A percentile compares a stretch with the other conserved stretches of the same genome.
phyloP scores from a whole-genome alignment of 2,329 filamentous ascomycete genomes.

The Fusarium solani-melongenae region DNA sequence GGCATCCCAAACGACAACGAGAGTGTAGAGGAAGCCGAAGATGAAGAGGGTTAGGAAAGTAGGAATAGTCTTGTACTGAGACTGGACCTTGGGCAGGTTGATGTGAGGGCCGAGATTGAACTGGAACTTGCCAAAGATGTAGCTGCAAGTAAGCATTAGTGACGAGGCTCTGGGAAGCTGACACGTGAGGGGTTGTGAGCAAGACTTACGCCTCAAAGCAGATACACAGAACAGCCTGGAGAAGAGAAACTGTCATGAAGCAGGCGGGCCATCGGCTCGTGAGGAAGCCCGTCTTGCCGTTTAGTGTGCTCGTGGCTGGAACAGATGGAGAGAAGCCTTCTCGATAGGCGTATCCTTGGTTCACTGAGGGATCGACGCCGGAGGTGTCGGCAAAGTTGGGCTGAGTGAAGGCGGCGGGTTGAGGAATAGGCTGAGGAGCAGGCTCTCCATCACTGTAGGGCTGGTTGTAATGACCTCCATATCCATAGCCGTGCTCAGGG shows the following conservation, averaged over 20 bases:
- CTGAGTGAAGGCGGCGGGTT: slow-evolving; percentile 40
- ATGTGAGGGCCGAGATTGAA: slow-evolving; percentile 60
- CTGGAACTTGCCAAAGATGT: slow-evolving; percentile 91
- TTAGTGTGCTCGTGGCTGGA: slow-evolving; percentile 46
- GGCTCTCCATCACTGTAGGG: slow-evolving; percentile 44
- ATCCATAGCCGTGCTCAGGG: slow-evolving; percentile 52
- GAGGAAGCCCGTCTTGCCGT: slow-evolving; percentile 73
- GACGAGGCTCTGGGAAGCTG: not conserved
- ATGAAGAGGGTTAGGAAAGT: slow-evolving; percentile 97
- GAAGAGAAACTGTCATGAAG: slow-evolving; percentile 78
- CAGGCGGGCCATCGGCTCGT: slow-evolving; percentile 88
- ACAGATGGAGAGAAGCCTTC: slow-evolving; percentile 51
- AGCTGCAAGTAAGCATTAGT: slow-evolving; percentile 63
- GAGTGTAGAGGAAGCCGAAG: slow-evolving; percentile 94
- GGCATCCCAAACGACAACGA: slow-evolving; percentile 92
- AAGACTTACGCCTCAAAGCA: slow-evolving; percentile 83
- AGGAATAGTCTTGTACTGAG: slow-evolving; percentile 80
- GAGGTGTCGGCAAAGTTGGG: slow-evolving; percentile 45
- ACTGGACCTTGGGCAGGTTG: slow-evolving; percentile 53
- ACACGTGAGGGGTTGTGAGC: not conserved
- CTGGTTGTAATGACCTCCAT: slow-evolving; percentile 49
- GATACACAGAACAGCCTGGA: slow-evolving; percentile 85
- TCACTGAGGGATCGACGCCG: slow-evolving; percentile 44
- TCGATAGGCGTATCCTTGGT: slow-evolving; percentile 52
- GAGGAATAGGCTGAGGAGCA: slow-evolving; percentile 34